Evolutionary conservation across 768 basidiomycete species (phyloP), one percentile per base, ranked within the genome.

Genomic region (Mycena crocata): DNA sequence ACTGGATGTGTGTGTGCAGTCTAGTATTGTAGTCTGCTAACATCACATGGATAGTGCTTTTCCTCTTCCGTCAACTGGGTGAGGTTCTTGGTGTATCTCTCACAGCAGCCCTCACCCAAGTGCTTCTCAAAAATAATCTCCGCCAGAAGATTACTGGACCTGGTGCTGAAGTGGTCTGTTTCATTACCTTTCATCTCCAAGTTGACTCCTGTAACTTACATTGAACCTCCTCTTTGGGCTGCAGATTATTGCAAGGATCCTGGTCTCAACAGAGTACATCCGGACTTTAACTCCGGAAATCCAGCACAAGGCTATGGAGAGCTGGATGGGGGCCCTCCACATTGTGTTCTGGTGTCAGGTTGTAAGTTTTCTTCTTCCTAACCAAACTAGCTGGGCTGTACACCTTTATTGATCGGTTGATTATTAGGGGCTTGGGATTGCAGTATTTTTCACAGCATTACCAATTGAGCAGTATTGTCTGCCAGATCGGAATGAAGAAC

Each of bases 21-120:
- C n/a, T 28, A 17, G 23, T 30, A 28, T n/a, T 35, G 48, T 24
- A 4, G n/a, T 26, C 21, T 26, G 28, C 37, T 32, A 40, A 34
- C 40, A 5, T 42, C 23, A 24, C 12, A 7, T 42, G 7, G n/a
- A 15, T 14, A 71, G 89, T 91, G 72, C 86, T 87, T 14, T 92
- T 92, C 74, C 80, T 92, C 31, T 91, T 90, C 80, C 81, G 90
- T 34, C 90, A 89, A 7, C 85, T 88, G 10, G 91, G 91, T 0
- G 90, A 93, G 75, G 92, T 93, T 37, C 82, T 93, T 54, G 92
- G 92, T 26, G 92, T 93, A 31, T 86, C 88, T 52, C 76, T 90
- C 35, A 85, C 83, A 58, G 88, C 89, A 21, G 87, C 90, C 0
- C 71, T 93, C n/a, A 77, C 90, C 34, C 92, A 93, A 74, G 78